Conservation (phyloP, 768 basidiomycete species). For the Strobilomyces echinocephalus region DNA sequence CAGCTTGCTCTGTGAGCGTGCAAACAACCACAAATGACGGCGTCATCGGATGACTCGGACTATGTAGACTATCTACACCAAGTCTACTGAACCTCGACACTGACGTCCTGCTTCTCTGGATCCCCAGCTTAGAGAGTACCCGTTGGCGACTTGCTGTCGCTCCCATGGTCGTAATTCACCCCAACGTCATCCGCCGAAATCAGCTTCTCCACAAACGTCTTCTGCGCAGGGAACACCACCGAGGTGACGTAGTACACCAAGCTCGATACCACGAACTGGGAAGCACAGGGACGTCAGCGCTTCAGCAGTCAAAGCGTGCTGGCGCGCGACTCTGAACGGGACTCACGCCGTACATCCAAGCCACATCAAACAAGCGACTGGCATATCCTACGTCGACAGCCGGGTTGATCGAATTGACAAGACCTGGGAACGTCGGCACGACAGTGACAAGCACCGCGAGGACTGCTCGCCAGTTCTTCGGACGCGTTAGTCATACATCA, state of each 20-base stretch:
- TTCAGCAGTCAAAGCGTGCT: background rate
- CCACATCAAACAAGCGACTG: conserved; percentile 58
- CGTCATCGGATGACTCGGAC: too few relatives aligned
- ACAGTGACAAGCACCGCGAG: conserved; percentile 63
- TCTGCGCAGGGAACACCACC: conserved; percentile 25
- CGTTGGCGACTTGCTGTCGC: background rate
- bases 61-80: too few relatives aligned
- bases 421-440: conserved; percentile 69
- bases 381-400: conserved; percentile 60
- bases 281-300: background rate
- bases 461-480: conserved; percentile 78
- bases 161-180: background rate
- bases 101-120: background rate
- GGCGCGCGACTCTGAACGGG: too few relatives aligned
- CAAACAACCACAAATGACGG: conserved; percentile 21
- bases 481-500: background rate
- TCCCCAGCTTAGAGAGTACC: background rate
- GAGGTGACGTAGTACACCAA: conserved; percentile 31
- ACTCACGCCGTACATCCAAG: conserved; percentile 75
- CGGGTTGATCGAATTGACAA: conserved; percentile 69
- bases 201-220: conserved; percentile 26
- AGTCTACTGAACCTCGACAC: background rate
- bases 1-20: background rate
- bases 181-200: conserved; percentile 25
- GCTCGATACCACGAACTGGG: conserved; percentile 26